phyloP scores from a whole-genome alignment of 345 rosid species.

The Citrus mangshanensis region DNA sequence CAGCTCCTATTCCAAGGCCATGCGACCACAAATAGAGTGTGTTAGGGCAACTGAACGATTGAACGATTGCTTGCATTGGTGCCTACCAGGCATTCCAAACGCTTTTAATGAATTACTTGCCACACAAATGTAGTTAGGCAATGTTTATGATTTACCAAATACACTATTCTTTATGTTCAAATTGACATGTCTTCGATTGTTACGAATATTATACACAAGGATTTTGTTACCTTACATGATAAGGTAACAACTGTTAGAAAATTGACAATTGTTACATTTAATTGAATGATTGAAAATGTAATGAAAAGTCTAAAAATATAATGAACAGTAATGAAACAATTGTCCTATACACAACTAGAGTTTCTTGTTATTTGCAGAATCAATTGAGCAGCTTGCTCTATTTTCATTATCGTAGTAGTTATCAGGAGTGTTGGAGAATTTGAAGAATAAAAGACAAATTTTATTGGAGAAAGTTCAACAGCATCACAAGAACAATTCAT shows the following conservation, averaged over 20 bases:
- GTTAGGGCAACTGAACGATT: constrained; percentile 37
- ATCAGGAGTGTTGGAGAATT: background rate
- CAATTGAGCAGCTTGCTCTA: background rate
- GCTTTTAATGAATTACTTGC: constrained; percentile 71
- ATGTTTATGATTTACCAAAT: background rate
- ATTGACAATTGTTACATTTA: no score
- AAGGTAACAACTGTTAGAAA: no score
- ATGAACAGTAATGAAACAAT: no score
- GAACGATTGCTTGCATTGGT: constrained; percentile 94
- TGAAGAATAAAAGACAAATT: no score
- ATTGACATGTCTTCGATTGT: background rate
- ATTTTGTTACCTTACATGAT: no score
- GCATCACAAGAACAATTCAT: no score
- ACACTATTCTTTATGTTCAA: background rate
- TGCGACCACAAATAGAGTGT: background rate
- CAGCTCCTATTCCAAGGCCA: no score
- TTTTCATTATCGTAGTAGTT: no score
- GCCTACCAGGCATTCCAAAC: constrained; percentile 83
- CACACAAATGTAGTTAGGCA: constrained; percentile 40
- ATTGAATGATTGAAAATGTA: no score
- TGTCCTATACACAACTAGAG: no score
- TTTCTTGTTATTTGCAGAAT: background rate
- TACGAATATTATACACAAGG: background rate
- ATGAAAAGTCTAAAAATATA: no score
- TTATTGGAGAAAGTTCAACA: no score